Evolutionary conservation across 1,284 basidiomycete genomes (phyloP).

Genomic region (Cutaneotrichosporon cavernicola): DNA sequence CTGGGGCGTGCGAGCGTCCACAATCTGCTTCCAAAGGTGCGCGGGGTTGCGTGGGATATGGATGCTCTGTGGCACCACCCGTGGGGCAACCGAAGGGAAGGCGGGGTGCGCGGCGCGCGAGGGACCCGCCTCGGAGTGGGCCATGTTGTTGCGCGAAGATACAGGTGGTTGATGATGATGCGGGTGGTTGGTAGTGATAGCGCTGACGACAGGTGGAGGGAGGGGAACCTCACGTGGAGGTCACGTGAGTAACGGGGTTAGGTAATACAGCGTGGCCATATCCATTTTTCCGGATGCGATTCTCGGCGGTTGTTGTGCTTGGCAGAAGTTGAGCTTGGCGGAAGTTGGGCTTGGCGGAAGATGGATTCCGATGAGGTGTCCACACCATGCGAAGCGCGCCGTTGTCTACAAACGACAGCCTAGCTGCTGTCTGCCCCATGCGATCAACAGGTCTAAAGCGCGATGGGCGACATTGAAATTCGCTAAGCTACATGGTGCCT

Average conservation of each 20-base stretch:
- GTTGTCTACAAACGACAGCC: no score
- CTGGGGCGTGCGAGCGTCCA: conserved; percentile 5
- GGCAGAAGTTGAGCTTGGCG: no score
- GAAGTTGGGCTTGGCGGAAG: no score
- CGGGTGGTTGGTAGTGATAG: not conserved
- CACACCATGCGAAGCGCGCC: no score
- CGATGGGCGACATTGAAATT: no score
- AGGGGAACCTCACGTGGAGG: not conserved
- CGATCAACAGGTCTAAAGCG: no score
- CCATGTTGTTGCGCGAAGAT: not conserved
- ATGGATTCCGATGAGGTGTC: no score
- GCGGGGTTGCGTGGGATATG: not conserved
- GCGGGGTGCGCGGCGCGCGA: conserved; percentile 5
- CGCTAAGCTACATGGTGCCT: no score
- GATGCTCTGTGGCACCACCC: not conserved
- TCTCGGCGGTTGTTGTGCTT: no score
- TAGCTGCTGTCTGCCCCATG: no score
- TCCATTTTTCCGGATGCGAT: not conserved
- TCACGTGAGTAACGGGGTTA: not conserved
- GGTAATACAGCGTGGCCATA: not conserved
- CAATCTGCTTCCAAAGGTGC: conserved; percentile 8
- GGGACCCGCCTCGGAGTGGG: not conserved
- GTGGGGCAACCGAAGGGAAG: not conserved
- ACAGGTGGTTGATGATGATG: not conserved
- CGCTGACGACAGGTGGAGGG: not conserved